Evolutionary conservation across 1,284 basidiomycete species (phyloP).

Genomic region (Agaricales sp.): DNA sequence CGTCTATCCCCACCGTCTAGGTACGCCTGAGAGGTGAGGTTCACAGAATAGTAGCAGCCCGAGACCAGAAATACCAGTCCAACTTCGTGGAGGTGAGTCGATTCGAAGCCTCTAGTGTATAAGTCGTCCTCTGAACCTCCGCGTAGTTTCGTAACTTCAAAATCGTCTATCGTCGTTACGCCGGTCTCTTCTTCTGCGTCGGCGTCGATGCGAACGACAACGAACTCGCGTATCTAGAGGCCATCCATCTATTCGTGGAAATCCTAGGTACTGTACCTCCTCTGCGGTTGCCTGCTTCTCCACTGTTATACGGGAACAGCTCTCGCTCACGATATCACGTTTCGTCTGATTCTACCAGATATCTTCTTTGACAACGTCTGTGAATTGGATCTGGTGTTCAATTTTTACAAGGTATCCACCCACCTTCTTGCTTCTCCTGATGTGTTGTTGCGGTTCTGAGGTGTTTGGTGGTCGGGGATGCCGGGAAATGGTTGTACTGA

Average conservation of each 20-base stretch:
- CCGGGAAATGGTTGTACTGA: too few species aligned
- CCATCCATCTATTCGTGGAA: constrained; percentile 97
- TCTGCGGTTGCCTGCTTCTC: too few species aligned
- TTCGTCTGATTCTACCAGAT: constrained; percentile 54
- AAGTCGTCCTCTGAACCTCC: background rate
- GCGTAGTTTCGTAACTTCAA: constrained; percentile 89
- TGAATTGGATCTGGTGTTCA: constrained; percentile 95
- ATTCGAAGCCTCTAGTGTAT: constrained; percentile 1
- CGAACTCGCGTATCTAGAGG: constrained; percentile 93
- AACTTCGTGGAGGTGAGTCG: constrained; percentile 92
- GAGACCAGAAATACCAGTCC: constrained; percentile 98
- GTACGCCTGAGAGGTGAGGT: constrained; percentile 91
- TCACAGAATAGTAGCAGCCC: constrained; percentile 88
- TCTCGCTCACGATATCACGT: too few species aligned
- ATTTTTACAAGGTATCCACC: constrained; percentile 84
- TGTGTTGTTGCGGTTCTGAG: constrained; percentile 1
- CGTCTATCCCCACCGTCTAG: constrained; percentile 26
- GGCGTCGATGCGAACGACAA: constrained; percentile 99
- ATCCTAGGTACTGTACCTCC: constrained; percentile 91
- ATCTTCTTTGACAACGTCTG: constrained; percentile 98
- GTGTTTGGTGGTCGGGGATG: constrained; percentile 6
- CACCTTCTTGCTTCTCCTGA: background rate
- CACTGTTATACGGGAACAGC: too few species aligned
- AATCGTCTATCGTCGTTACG: constrained; percentile 91
- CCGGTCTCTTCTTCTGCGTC: constrained; percentile 95